Evolutionary conservation across 208 protist genomes (phyloP), one percentile per base, ranked within the genome.

Genomic region (Leishmania tarentolae): DNA sequence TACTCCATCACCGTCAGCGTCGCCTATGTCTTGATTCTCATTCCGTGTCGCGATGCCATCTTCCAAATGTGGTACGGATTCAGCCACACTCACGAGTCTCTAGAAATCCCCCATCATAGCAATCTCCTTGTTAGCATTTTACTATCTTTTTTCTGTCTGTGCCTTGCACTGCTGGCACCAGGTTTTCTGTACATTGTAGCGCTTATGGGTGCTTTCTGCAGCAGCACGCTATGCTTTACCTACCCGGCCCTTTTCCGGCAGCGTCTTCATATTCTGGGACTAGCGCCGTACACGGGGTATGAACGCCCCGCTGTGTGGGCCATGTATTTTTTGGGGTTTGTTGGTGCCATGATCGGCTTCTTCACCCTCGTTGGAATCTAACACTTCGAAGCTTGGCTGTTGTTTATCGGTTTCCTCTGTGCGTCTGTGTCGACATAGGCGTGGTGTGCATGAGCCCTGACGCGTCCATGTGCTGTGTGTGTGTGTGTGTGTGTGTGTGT

Each of bases 171-270:
- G 9, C 65, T 84, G 74, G 81, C 88, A 28, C 85, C 90, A 1
- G 89, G 90, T 21, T 88, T 95, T 47, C 59, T 93, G 46, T 93
- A 89, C 52, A 91, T 95, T 81, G 87, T 95, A 19, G 86, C 90
- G 1, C 78, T 95, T 40, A 83, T 95, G 78, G 92, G 92, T 15
- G 86, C 85, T 24, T 83, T 93, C 78, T 95, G 92, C 74, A 93
- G 92, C 80, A 92, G 92, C 78, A 92, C 83, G 2, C 66, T 95
- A 17, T 95, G 92, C 78, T 95, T 92, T 75, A 91, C 79, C 50
- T 93, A 92, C 83, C 92, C 92, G 1, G 89, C 92, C 8, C 70
- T 87, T 44, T 95, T 95, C 74, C 88, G 92, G 13, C 82, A 91
- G 63, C 75, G 83, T 3, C 74, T 95, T 40, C 91, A 95, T 76